Percentiles rank a stretch among this genome's conserved stretches.
phyloP scores from a whole-genome alignment of 148 eudicot species.

The Diospyros lotus region DNA sequence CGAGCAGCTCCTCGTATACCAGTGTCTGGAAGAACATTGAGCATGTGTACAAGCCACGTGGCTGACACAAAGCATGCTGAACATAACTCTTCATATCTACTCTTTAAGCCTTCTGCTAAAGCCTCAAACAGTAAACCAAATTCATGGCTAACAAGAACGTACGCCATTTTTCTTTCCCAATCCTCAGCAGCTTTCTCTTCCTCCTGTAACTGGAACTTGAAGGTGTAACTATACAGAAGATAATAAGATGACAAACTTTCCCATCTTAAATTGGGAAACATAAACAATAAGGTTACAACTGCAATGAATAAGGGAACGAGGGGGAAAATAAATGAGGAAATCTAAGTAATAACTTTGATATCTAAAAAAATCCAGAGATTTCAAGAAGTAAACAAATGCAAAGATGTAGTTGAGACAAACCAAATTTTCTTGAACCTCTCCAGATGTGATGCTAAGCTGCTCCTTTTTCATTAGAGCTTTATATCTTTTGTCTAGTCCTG shows the following conservation, averaged over 20 bases:
- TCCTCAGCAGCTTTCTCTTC: conserved; percentile 44
- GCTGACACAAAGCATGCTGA: conserved; percentile 43
- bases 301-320: neutral
- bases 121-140: conserved; percentile 48
- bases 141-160: conserved; percentile 45
- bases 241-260: neutral
- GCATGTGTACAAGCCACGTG: conserved; percentile 50
- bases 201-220: conserved; percentile 20
- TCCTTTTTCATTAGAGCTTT: conserved; percentile 32
- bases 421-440: conserved; percentile 29
- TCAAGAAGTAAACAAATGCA: neutral
- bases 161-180: conserved; percentile 51
- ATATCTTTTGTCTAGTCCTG: conserved; percentile 33
- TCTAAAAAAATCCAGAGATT: neutral
- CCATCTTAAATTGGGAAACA: neutral
- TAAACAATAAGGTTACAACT: neutral
- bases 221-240: neutral
- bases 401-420: conserved; percentile 17
- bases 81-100: conserved; percentile 39
- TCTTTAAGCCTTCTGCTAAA: conserved; percentile 42
- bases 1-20: conserved; percentile 48
- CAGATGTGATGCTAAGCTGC: conserved; percentile 17
- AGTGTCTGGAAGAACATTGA: conserved; percentile 43
- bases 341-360: neutral
- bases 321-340: neutral